Conservation (phyloP, 164 flowering plant species). For the Macadamia tetraphylla region DNA sequence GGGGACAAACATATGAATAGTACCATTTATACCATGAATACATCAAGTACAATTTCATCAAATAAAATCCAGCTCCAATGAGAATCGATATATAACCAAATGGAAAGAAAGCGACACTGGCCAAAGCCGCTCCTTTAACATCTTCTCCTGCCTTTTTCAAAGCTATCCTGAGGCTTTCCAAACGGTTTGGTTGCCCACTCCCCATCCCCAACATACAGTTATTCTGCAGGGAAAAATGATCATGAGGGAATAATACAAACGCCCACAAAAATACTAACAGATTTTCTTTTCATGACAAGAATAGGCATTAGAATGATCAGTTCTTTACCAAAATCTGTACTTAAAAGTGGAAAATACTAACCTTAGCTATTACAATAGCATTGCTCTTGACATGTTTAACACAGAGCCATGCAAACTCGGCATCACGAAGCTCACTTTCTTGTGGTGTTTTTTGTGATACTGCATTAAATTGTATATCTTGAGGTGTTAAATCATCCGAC, state of each 20-base stretch:
- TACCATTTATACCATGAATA: neutral
- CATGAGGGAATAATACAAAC: neutral
- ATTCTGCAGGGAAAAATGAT: conserved; percentile 34
- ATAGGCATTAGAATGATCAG: neutral
- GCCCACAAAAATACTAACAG: conserved; percentile 2
- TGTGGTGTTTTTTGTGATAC: conserved; percentile 57
- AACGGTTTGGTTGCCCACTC: conserved; percentile 95
- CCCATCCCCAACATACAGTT: conserved; percentile 99
- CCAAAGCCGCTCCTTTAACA: conserved; percentile 92
- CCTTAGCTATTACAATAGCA: conserved; percentile 98
- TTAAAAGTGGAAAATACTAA: conserved; percentile 13
- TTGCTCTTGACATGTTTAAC: conserved; percentile 99
- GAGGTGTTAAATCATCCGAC: conserved; percentile 80
- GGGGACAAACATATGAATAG: neutral
- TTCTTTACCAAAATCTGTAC: neutral
- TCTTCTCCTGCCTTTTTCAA: conserved; percentile 89
- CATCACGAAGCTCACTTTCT: conserved; percentile 67
- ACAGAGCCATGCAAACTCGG: conserved; percentile 95
- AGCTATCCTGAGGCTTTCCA: conserved; percentile 92
- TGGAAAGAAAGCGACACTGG: conserved; percentile 99
- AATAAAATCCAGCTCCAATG: neutral
- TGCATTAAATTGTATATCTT: conserved; percentile 57
- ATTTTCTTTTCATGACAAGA: neutral
- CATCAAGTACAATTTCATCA: too few relatives aligned
- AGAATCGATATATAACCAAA: conserved; percentile 54